A percentile compares a stretch with the other conserved stretches of the same genome.
Evolutionary conservation across 148 eudicot species (phyloP).

Genomic region (Rhododendron molle): DNA sequence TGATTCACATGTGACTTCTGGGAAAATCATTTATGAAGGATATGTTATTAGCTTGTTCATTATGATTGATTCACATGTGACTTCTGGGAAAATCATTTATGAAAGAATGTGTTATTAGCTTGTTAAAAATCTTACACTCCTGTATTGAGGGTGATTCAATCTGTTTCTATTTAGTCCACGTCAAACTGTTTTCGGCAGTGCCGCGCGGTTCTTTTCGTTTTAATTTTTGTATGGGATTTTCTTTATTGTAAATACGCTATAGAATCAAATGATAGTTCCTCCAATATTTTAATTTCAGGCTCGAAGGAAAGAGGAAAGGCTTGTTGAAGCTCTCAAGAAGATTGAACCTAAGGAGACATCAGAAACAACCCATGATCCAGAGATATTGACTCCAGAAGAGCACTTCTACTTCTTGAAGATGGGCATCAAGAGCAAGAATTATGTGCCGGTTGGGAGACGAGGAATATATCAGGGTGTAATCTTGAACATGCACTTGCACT

Average conservation of each 20-base stretch:
- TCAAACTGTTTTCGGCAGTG: neutral
- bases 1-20: neutral
- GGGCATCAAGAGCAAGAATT: constrained; percentile 87
- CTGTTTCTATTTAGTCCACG: neutral
- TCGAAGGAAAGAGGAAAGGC: constrained; percentile 71
- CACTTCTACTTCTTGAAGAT: constrained; percentile 90
- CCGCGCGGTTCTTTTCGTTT: neutral
- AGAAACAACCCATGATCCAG: constrained; percentile 89
- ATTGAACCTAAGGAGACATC: constrained; percentile 84
- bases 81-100: neutral
- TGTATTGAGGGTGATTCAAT: neutral
- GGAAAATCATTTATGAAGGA: neutral
- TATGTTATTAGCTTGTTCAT: neutral
- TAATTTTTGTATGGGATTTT: neutral
- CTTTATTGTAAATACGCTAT: neutral
- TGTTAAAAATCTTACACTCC: neutral
- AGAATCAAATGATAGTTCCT: neutral
- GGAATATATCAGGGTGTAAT: constrained; percentile 94
- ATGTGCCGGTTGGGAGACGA: constrained; percentile 88
- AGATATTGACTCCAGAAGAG: constrained; percentile 94
- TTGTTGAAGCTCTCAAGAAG: constrained; percentile 62
- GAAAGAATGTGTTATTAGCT: neutral
- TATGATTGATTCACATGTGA: neutral
- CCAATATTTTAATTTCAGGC: constrained; percentile 44
- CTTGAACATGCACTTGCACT: constrained; percentile 95